These are phyloP conservation scores for Apiotrichum gracile DNA, from an alignment of 1,284 basidiomycete genomes.

Conservation along the genomic window DNA sequence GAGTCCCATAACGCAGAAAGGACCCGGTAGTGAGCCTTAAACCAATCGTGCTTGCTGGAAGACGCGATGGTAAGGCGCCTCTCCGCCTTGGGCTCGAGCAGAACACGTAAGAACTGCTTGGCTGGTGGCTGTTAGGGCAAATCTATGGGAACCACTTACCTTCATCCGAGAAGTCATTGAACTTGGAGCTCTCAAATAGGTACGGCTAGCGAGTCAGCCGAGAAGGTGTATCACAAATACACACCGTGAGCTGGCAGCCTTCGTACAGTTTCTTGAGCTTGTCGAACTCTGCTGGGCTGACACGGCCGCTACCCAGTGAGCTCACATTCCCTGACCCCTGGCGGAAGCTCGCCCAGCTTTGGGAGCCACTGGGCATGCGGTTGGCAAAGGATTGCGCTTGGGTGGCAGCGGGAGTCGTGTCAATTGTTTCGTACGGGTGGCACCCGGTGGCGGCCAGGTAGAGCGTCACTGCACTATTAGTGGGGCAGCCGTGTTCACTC, in stretches of 20 bases:
- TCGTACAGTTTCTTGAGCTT: background rate
- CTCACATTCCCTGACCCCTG: background rate
- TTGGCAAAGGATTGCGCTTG: background rate
- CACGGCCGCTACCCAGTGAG: background rate
- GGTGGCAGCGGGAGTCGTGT: background rate
- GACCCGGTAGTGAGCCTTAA: background rate
- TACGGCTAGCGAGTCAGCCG: background rate
- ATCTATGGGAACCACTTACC: background rate
- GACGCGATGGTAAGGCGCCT: background rate
- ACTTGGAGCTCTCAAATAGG: background rate
- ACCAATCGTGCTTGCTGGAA: conserved; percentile 5
- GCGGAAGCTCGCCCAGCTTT: conserved; percentile 2
- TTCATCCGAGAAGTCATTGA: background rate
- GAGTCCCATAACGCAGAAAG: conserved; percentile 7
- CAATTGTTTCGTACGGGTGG: conserved; percentile 10
- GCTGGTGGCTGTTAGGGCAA: background rate
- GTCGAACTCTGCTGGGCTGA: background rate
- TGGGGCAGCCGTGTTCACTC: conserved; percentile 1
- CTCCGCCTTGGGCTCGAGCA: background rate
- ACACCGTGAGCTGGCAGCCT: background rate
- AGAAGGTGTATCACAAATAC: background rate
- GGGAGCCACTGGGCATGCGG: background rate
- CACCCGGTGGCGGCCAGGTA: conserved; percentile 1
- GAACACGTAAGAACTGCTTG: conserved; percentile 1
- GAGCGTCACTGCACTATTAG: conserved; percentile 6